Evolutionary conservation across 306 rosid genomes (phyloP).

Genomic region (Cyamopsis tetragonoloba): DNA sequence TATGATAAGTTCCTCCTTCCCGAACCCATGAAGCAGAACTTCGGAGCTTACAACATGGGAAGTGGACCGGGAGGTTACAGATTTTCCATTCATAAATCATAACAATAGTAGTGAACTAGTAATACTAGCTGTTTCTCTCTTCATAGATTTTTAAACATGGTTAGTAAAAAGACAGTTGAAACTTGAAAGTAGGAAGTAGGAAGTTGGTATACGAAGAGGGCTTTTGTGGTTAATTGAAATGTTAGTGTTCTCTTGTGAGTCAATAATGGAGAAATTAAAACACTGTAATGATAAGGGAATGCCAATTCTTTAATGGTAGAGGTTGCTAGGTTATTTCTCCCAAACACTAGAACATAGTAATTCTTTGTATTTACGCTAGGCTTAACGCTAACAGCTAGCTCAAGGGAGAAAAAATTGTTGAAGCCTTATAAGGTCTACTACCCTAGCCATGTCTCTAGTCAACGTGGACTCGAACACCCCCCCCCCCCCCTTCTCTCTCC

Average conservation of each 20-base stretch:
- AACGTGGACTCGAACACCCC: no score
- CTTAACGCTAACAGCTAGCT: no score
- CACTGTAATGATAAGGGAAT: not conserved
- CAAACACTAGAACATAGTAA: not conserved
- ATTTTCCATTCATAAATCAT: not conserved
- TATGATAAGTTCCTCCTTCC: not conserved
- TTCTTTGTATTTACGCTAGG: no score
- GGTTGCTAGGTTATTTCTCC: not conserved
- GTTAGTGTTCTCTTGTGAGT: not conserved
- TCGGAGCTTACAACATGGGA: constrained; percentile 15
- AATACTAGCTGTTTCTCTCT: no score
- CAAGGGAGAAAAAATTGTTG: no score
- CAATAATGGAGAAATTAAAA: not conserved
- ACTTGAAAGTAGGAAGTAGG: not conserved
- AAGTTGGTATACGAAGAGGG: no score
- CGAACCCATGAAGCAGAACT: not conserved
- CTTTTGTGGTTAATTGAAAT: constrained; percentile 6
- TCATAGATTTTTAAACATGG: not conserved
- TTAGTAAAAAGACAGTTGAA: not conserved
- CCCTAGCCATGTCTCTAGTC: no score
- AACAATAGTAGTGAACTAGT: not conserved
- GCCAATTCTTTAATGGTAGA: not conserved
- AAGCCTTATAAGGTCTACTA: no score
- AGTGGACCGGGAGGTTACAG: not conserved
- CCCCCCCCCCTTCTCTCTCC: no score